These are phyloP conservation scores for Candida multigemmis DNA, from an alignment of 805 yeast genomes.

Conservation along the genomic window DNA sequence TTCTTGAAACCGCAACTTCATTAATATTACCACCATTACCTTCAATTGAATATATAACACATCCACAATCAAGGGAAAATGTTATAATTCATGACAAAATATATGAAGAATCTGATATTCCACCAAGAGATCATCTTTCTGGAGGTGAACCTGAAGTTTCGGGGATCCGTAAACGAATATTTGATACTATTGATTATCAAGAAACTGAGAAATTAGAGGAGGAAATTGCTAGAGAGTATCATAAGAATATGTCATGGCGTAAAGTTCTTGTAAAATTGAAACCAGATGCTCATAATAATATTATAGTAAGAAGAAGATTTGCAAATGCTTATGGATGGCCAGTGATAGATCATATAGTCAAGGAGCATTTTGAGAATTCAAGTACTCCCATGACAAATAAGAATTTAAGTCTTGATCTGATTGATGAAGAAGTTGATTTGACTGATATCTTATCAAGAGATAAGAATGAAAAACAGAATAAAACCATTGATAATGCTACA, in stretches of 20 bases:
- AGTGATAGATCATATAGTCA: constrained; percentile 73
- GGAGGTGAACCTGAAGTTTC: constrained; percentile 1
- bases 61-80: constrained; percentile 57
- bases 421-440: constrained; percentile 7
- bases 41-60: constrained; percentile 49
- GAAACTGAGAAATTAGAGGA: constrained; percentile 54
- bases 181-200: constrained; percentile 14
- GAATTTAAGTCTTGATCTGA: no score
- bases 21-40: constrained; percentile 80
- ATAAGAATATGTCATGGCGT: constrained; percentile 76
- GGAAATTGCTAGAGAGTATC: constrained; percentile 83
- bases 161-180: constrained; percentile 8
- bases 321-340: constrained; percentile 96
- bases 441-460: constrained; percentile 23
- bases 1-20: constrained; percentile 69
- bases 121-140: constrained; percentile 15
- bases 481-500: constrained; percentile 19
- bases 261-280: constrained; percentile 77
- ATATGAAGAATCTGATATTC: constrained; percentile 58
- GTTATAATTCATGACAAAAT: constrained; percentile 77
- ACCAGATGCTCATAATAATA: constrained; percentile 95
- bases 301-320: constrained; percentile 78
- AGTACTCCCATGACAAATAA: no score
- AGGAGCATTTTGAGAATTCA: constrained; percentile 51
- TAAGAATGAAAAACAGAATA: constrained; percentile 24